Conservation (phyloP, 2,329 filamentous ascomycete genomes). For the Cercospora sp. region DNA sequence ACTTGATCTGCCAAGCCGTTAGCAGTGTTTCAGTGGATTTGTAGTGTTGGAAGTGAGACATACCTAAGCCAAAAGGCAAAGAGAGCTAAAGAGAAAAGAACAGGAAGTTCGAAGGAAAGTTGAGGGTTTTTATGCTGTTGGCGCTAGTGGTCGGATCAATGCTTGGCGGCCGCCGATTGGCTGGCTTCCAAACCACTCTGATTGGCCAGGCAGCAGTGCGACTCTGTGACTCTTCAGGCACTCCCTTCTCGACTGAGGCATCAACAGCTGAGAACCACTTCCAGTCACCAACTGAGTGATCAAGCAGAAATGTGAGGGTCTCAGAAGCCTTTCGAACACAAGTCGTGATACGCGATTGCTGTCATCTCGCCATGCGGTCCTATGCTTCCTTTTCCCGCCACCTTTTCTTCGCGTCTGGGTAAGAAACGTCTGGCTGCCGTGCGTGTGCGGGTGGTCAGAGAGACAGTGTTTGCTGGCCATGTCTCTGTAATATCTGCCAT, state of each 20-base stretch:
- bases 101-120: background rate
- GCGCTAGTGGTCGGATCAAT: background rate
- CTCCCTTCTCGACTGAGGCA: background rate
- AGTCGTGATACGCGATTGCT: too few species aligned
- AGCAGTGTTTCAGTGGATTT: background rate
- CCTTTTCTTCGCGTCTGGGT: background rate
- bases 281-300: too few species aligned
- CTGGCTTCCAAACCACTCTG: background rate
- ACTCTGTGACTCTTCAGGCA: background rate
- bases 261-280: background rate
- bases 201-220: background rate
- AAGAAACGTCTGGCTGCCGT: background rate
- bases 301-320: background rate
- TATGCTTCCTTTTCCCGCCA: too few species aligned
- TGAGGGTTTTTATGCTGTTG: background rate
- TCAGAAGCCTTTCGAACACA: too few species aligned
- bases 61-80: constrained; percentile 21
- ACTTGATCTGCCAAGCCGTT: background rate
- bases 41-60: too few species aligned
- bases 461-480: background rate
- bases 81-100: constrained; percentile 13
- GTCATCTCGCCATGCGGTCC: too few species aligned
- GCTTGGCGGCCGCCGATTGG: background rate
- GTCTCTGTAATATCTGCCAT: background rate
- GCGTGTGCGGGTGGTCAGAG: background rate